Evolutionary conservation across 306 rosid species (phyloP).

Genomic region (Canavalia gladiata): DNA sequence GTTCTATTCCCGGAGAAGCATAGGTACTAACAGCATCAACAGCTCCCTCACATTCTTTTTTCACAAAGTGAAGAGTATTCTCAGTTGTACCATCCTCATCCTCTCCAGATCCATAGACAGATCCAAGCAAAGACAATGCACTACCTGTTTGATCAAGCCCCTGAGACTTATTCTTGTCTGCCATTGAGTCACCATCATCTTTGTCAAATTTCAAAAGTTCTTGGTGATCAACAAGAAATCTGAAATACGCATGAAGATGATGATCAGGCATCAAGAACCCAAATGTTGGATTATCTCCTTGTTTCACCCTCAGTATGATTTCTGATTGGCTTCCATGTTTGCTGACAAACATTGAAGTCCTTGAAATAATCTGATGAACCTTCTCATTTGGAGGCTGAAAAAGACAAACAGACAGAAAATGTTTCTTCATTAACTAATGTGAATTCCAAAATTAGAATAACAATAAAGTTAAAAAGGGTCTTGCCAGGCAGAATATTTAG

Average conservation of each 20-base stretch:
- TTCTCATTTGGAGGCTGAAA: slow-evolving; percentile 89
- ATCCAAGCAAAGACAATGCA: slow-evolving; percentile 90
- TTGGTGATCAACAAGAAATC: slow-evolving; percentile 80
- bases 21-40: slow-evolving; percentile 48
- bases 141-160: slow-evolving; percentile 70
- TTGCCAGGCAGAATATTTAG: slow-evolving; percentile 38
- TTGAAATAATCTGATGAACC: slow-evolving; percentile 85
- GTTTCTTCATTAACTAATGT: slow-evolving; percentile 48
- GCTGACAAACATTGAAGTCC: slow-evolving; percentile 80
- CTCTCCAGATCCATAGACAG: slow-evolving; percentile 81
- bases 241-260: slow-evolving; percentile 80
- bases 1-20: slow-evolving; percentile 56
- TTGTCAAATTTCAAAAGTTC: slow-evolving; percentile 64
- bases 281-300: slow-evolving; percentile 88
- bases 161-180: slow-evolving; percentile 58
- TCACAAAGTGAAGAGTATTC: slow-evolving; percentile 46
- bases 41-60: slow-evolving; percentile 43
- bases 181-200: slow-evolving; percentile 53
- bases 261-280: slow-evolving; percentile 95
- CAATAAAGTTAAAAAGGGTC: slow-evolving; percentile 36
- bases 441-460: slow-evolving; percentile 41
- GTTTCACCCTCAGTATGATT: slow-evolving; percentile 90
- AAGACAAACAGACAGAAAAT: slow-evolving; percentile 48
- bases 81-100: slow-evolving; percentile 75
- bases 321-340: slow-evolving; percentile 88